Evolutionary conservation across 2,329 filamentous ascomycete genomes (phyloP).

Genomic region (Elsinoe perseae): DNA sequence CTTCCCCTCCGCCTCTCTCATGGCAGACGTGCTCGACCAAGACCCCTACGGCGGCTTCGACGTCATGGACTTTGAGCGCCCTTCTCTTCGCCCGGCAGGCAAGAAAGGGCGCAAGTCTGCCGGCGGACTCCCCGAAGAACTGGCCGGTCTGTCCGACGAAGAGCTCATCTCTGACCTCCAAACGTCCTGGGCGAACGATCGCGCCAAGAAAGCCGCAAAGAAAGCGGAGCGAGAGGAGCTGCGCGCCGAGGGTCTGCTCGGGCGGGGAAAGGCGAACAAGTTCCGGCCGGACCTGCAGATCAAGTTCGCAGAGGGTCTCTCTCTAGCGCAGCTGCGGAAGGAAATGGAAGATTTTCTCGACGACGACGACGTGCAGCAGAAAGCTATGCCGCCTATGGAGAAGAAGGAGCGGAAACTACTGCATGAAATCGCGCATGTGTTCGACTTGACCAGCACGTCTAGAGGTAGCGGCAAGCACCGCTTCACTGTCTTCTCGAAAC

Average conservation of each 20-base stretch:
- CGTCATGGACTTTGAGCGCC: slow-evolving; percentile 72
- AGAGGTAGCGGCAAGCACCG: slow-evolving; percentile 64
- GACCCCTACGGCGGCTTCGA: slow-evolving; percentile 65
- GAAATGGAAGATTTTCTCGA: slow-evolving; percentile 67
- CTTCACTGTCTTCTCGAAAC: slow-evolving; percentile 71
- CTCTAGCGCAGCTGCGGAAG: slow-evolving; percentile 58
- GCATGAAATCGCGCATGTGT: slow-evolving; percentile 66
- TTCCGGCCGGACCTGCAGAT: slow-evolving; percentile 47
- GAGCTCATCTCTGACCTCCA: slow-evolving; percentile 36
- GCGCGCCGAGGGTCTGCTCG: slow-evolving; percentile 37
- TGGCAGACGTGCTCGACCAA: slow-evolving; percentile 52
- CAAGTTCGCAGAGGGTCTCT: slow-evolving; percentile 69
- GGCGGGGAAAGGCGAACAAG: slow-evolving; percentile 32
- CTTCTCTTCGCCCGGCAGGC: slow-evolving; percentile 58
- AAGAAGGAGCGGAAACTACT: slow-evolving; percentile 67
- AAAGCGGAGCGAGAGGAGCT: slow-evolving; percentile 43
- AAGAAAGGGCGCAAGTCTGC: slow-evolving; percentile 44
- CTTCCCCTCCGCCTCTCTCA: slow-evolving; percentile 49
- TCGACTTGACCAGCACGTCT: slow-evolving; percentile 79
- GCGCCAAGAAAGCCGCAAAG: slow-evolving; percentile 39
- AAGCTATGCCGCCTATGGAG: slow-evolving; percentile 76
- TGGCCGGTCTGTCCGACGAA: slow-evolving; percentile 37
- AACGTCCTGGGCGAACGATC: slow-evolving; percentile 38
- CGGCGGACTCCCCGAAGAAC: slow-evolving; percentile 31
- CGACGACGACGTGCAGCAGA: slow-evolving; percentile 53